Base-by-base conservation (phyloP, 176 grass and related monocot genomes). In the Lolium rigidum region DNA sequence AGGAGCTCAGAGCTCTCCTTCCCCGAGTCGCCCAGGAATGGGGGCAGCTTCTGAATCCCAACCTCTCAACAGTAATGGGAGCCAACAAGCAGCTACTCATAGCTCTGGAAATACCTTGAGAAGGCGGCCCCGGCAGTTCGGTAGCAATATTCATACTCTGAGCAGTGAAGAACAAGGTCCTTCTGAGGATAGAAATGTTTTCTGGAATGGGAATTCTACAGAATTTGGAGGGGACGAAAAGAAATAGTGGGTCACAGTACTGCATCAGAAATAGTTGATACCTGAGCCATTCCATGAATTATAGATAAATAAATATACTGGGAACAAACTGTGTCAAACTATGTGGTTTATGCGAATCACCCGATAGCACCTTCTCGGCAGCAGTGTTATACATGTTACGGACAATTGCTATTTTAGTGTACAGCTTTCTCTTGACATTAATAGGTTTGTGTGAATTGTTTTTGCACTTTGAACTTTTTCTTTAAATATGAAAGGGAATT, bases 151-250 rank as follows among this genome's bases (percentile, higher is more conserved):
- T 72, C 97, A 99, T 77, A 96, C 92, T 85, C 77, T 99, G 8
- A 88, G 85, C 65, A 74, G 56, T 22, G 82, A 92, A 4, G 88
- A 90, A 18, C 81, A 83, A 38, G 79, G 79, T 83, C 56, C 90
- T 65, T 86, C 86, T 46, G 63, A 84, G 37, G 90, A 96, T 67
- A 86, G 83, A 64, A 99, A 99, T 79, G 85, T 94, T 76, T 99
- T 96, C 72, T 99, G 97, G 97, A 99, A 99, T 22, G 97, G 97
- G 44, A 99, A 99, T 77, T 99, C 97, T 70, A 99, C 94, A 25
- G 94, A 99, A 79, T 99, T 90, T 83, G 94, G 97, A 62, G 93
- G 97, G 9, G 88, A 90, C 50, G 90, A 94, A 49, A 92, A 85
- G 74, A 93, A 91, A 74, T 98, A 86, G 67, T 15, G 13, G 15